Percentiles rank a stretch among this genome's conserved stretches.
Conservation (phyloP, 371 early-diverging fungal species). For the Mortierella sp. region DNA sequence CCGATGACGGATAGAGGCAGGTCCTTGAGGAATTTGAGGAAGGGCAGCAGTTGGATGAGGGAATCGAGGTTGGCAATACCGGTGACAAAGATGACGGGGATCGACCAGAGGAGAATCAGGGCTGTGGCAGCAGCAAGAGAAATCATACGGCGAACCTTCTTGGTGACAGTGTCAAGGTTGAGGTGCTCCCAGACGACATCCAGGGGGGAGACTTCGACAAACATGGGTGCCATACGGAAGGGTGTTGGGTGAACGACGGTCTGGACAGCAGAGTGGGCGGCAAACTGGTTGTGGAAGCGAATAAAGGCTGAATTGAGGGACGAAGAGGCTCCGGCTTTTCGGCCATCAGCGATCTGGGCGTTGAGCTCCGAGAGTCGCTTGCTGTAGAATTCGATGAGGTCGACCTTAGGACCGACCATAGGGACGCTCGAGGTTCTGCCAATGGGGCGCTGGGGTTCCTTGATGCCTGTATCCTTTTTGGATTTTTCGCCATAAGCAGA, state of each 20-base stretch:
- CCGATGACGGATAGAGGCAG: conserved; percentile 62
- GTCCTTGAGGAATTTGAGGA: conserved; percentile 60
- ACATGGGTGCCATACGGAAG: conserved; percentile 77
- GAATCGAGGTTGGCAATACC: conserved; percentile 68
- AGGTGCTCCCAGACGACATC: conserved; percentile 91
- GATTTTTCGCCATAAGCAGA: conserved; percentile 36
- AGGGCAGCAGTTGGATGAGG: conserved; percentile 30
- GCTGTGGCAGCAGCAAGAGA: conserved; percentile 65
- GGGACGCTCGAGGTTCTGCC: conserved; percentile 69
- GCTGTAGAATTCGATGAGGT: conserved; percentile 73
- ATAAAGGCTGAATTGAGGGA: conserved; percentile 83
- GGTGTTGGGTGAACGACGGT: conserved; percentile 77
- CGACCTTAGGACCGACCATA: conserved; percentile 78
- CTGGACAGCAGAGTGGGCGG: conserved; percentile 90
- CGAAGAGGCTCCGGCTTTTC: conserved; percentile 32
- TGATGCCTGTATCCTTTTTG: conserved; percentile 12
- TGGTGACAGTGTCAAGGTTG: conserved; percentile 69
- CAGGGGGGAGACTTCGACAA: conserved; percentile 75
- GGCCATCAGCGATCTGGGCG: conserved; percentile 63
- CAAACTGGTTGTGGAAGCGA: conserved; percentile 83
- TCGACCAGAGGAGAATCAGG: conserved; percentile 81
- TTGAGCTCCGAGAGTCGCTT: conserved; percentile 70
- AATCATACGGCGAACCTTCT: conserved; percentile 70
- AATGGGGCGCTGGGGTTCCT: conserved; percentile 65
- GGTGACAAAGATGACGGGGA: conserved; percentile 75